Evolutionary conservation across 2,329 filamentous ascomycete genomes (phyloP), one percentile per base, ranked within the genome.

Genomic region (Fusarium torulosum): DNA sequence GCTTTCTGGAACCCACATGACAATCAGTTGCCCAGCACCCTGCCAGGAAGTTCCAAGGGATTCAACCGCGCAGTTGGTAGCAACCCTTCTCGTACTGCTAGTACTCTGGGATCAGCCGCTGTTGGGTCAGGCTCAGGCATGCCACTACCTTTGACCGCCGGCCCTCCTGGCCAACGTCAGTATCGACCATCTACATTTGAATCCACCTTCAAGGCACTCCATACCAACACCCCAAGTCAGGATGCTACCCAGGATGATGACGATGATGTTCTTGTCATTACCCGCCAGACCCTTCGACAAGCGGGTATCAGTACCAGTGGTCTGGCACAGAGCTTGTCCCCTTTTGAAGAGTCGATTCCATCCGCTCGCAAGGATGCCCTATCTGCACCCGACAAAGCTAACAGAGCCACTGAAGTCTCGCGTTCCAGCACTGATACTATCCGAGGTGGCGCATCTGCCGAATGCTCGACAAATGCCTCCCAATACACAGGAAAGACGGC

Each of bases 161-260:
- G 85, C 3, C 85, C 85, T 41, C 85, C 85, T 14, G 85, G 85
- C 20, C 82, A 84, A 60, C 82, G 85, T 41, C 83, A 84, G 56
- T 82, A 81, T 66, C 82, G 78, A 20, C 77, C 82, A n/a, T 78
- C 79, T 23, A 79, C 79, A 4, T 77, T 82, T 33, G 81, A 84
- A 27, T 73, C 75, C 10, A 75, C 77, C 3, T 73, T 79, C 58
- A 80, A 76, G 55, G 72, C 76, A 31, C 72, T 78, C 31, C 75
- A 76, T 17, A 72, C 74, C 23, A 71, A 73, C 29, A n/a, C 45
- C 5, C 62, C 55, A 19, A 23, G 64, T 9, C 74, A 76, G 38
- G 72, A 64, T 7, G 63, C 63, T 20, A 40, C 54, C 43, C 69
- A 67, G 15, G 75, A 77, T 6, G 72, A 74, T 9, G 67, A 78